phyloP scores from a whole-genome alignment of 768 basidiomycete genomes.

The Rhodotorula kratochvilovae region DNA sequence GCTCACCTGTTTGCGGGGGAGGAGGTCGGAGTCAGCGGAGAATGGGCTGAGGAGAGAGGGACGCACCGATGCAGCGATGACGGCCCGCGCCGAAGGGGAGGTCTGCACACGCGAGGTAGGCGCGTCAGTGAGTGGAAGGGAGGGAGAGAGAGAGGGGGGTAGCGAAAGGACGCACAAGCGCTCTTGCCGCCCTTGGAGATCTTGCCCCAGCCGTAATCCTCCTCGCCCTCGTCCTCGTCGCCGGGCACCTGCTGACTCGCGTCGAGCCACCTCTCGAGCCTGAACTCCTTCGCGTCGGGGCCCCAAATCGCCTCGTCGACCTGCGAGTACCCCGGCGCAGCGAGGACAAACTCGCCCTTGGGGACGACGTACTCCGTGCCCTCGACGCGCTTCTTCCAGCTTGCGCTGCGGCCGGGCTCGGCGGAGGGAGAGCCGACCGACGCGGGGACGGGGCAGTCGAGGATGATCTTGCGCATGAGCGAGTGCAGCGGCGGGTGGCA shows the following conservation, averaged over 20 bases:
- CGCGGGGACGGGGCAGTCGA: slow-evolving; percentile 74
- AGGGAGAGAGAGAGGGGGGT: neutral
- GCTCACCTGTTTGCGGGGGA: too few relatives aligned
- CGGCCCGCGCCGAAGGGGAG: slow-evolving; percentile 93
- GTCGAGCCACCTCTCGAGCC: slow-evolving; percentile 80
- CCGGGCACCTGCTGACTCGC: slow-evolving; percentile 71
- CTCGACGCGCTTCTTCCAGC: slow-evolving; percentile 41
- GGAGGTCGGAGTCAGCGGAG: too few relatives aligned
- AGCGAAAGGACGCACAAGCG: slow-evolving; percentile 27
- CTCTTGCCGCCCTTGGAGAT: slow-evolving; percentile 54
- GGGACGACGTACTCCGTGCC: slow-evolving; percentile 77
- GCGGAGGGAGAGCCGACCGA: slow-evolving; percentile 73
- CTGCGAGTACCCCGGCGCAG: slow-evolving; percentile 81
- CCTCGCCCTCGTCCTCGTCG: slow-evolving; percentile 63
- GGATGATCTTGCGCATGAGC: slow-evolving; percentile 85
- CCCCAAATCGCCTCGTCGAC: slow-evolving; percentile 80
- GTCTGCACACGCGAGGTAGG: slow-evolving; percentile 53
- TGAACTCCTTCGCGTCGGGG: slow-evolving; percentile 61
- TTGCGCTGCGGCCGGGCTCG: slow-evolving; percentile 20
- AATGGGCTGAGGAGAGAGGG: too few relatives aligned
- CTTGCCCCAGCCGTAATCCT: slow-evolving; percentile 93
- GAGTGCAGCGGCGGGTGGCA: slow-evolving; percentile 94
- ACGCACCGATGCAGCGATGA: slow-evolving; percentile 7
- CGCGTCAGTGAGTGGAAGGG: neutral
- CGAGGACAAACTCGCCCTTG: slow-evolving; percentile 81